These are phyloP conservation scores for Russula abietina DNA, from an alignment of 768 basidiomycete genomes.

Conservation along the genomic window DNA sequence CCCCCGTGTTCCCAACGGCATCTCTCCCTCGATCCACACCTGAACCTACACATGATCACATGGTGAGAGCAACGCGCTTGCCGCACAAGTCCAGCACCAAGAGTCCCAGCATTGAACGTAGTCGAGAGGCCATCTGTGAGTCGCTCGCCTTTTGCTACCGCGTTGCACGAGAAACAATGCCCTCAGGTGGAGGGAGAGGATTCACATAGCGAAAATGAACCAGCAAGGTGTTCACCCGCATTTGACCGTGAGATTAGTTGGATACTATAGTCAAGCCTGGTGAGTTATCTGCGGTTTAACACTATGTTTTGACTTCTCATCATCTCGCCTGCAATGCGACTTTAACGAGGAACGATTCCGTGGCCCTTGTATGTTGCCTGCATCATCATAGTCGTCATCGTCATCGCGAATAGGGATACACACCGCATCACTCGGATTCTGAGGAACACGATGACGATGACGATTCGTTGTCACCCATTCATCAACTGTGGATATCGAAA, in stretches of 20 bases:
- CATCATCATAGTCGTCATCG: too few species aligned
- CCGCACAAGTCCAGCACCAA: constrained; percentile 22
- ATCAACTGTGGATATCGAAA: constrained; percentile 58
- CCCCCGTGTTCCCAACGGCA: constrained; percentile 18
- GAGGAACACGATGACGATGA: constrained; percentile 47
- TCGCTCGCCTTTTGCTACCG: constrained; percentile 63
- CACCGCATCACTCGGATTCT: constrained; percentile 26
- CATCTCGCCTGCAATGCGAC: constrained; percentile 14
- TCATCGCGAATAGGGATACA: too few species aligned
- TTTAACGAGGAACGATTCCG: too few species aligned
- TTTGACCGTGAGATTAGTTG: constrained; percentile 59
- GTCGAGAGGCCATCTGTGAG: constrained; percentile 27
- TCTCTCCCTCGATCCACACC: constrained; percentile 14
- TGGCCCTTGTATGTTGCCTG: too few species aligned
- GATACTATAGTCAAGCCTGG: constrained; percentile 71
- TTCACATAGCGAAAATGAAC: constrained; percentile 39
- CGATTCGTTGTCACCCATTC: constrained; percentile 46
- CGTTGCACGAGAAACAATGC: constrained; percentile 50
- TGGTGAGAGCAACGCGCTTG: too few species aligned
- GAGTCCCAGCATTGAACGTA: constrained; percentile 24
- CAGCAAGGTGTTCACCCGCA: constrained; percentile 26
- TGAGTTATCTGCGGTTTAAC: constrained; percentile 33
- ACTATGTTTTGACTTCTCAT: background rate
- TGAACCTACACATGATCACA: constrained; percentile 19
- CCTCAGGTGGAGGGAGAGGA: constrained; percentile 62